Conservation (phyloP, 257 asterid genomes). For the Salvia miltiorrhiza region DNA sequence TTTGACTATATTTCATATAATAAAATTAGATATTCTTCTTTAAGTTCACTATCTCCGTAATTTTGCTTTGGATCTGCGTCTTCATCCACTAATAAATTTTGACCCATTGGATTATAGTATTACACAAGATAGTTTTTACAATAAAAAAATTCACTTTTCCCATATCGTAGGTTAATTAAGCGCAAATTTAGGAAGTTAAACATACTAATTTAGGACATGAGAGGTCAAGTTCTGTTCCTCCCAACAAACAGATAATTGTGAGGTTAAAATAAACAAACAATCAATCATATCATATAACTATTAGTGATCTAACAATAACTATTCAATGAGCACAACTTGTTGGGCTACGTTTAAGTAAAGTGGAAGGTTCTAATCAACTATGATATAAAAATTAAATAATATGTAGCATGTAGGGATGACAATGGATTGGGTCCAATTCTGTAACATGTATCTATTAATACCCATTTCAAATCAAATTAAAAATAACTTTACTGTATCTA, state of each 20-base stretch:
- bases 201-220: neutral
- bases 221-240: neutral
- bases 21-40: no score
- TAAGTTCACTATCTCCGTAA: no score
- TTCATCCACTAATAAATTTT: no score
- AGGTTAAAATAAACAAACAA: neutral
- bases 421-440: no score
- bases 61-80: no score
- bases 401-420: no score
- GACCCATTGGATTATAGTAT: neutral
- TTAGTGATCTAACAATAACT: constrained; percentile 3
- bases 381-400: neutral
- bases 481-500: no score
- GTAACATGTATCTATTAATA: no score
- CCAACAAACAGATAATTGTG: neutral
- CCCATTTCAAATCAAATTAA: no score
- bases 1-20: no score
- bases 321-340: constrained; percentile 12
- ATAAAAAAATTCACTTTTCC: neutral
- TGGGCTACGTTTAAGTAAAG: neutral
- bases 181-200: constrained; percentile 7
- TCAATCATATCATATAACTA: constrained; percentile 9
- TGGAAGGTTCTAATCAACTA: neutral
- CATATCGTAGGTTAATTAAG: neutral
- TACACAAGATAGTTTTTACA: neutral